Conservation (phyloP, 2,329 filamentous ascomycete genomes). For the Aspergillus aculeatus region DNA sequence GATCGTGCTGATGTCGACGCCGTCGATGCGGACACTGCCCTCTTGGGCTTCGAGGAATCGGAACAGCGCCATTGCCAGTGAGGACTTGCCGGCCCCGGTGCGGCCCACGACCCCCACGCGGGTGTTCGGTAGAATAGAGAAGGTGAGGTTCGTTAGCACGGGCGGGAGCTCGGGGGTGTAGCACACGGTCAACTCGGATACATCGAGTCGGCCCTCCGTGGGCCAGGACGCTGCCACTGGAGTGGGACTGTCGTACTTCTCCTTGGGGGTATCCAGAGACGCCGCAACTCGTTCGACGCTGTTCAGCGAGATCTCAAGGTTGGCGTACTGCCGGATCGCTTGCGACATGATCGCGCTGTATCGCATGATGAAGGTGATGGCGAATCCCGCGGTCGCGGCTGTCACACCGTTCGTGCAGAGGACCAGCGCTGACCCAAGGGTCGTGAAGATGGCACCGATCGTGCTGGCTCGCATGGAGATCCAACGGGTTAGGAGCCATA, state of each 20-base stretch:
- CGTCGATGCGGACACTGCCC: neutral
- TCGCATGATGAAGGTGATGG: slow-evolving; percentile 6
- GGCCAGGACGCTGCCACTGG: slow-evolving; percentile 15
- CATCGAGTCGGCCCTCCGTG: slow-evolving; percentile 63
- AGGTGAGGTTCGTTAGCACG: slow-evolving; percentile 9
- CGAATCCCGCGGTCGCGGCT: slow-evolving; percentile 1
- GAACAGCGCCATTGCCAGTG: neutral
- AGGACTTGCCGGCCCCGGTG: slow-evolving; percentile 4
- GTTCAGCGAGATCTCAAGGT: slow-evolving; percentile 5
- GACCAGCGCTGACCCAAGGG: neutral
- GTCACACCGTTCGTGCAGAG: slow-evolving; percentile 10
- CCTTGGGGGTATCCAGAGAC: neutral
- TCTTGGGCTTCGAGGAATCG: neutral
- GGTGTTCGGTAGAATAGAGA: slow-evolving; percentile 10
- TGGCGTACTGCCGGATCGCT: slow-evolving; percentile 3
- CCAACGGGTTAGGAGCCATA: slow-evolving; percentile 5
- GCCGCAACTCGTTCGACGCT: slow-evolving; percentile 1
- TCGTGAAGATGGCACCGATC: slow-evolving; percentile 5
- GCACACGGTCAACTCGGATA: slow-evolving; percentile 65
- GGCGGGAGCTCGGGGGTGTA: slow-evolving; percentile 66
- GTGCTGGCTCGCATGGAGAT: neutral
- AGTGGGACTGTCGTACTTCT: neutral
- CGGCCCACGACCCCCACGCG: slow-evolving; percentile 23
- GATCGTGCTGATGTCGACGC: neutral
- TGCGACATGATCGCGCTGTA: slow-evolving; percentile 1